phyloP scores from a whole-genome alignment of 192 early-diverging fungal genomes.

The Coemansia sp. region DNA sequence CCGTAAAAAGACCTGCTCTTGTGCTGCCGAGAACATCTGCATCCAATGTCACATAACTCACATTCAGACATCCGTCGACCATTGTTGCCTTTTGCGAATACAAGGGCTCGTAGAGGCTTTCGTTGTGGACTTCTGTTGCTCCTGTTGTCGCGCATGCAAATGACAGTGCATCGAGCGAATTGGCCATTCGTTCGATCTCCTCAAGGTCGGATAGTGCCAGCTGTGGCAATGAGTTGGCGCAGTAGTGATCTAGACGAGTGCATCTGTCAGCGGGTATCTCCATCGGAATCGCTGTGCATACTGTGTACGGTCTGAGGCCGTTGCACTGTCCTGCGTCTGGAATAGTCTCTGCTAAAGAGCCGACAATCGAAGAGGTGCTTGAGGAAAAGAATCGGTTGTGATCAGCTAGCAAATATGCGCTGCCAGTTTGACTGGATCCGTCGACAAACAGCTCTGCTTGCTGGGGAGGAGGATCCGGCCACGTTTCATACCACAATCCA shows the following conservation, averaged over 20 bases:
- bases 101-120: conserved; percentile 34
- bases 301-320: background rate
- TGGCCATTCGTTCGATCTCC: conserved; percentile 7
- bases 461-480: conserved; percentile 33
- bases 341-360: background rate
- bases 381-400: conserved; percentile 2
- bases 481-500: conserved; percentile 16
- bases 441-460: background rate
- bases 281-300: background rate
- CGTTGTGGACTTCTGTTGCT: conserved; percentile 8
- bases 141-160: conserved; percentile 9
- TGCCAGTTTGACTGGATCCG: background rate
- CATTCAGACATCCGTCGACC: conserved; percentile 37
- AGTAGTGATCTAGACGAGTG: too few species aligned
- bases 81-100: conserved; percentile 22
- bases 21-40: conserved; percentile 21
- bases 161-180: conserved; percentile 33
- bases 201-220: conserved; percentile 1
- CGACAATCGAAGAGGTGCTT: background rate
- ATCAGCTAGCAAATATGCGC: background rate
- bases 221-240: background rate
- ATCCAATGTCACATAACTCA: conserved; percentile 39
- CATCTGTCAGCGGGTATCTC: background rate
- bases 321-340: background rate
- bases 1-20: conserved; percentile 20